Conservation (phyloP, 1,284 basidiomycete species). For the Tilletia walkeri region DNA sequence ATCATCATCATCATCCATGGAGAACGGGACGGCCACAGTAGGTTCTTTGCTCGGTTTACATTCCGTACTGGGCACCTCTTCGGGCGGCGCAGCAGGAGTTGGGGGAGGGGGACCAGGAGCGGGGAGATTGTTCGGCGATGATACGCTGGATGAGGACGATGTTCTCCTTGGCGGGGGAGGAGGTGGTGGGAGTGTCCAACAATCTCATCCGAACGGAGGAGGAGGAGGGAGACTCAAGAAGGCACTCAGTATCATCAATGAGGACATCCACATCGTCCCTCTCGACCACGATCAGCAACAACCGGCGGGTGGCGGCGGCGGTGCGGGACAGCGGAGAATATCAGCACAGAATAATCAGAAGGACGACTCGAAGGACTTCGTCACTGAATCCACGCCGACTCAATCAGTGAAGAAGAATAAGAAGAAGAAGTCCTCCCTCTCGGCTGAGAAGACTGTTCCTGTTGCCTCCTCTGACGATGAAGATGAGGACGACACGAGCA, state of each 20-base stretch:
- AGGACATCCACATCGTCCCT: not conserved
- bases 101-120: not conserved
- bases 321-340: not conserved
- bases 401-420: too few species aligned
- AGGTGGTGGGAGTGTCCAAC: not conserved
- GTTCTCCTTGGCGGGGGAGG: conserved; percentile 2
- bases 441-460: too few species aligned
- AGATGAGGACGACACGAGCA: not conserved
- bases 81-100: conserved; percentile 2
- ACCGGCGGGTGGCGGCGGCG: not conserved
- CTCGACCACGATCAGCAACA: not conserved
- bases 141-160: not conserved
- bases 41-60: conserved; percentile 10
- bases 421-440: too few species aligned
- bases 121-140: conserved; percentile 11
- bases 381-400: too few species aligned
- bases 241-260: conserved; percentile 21
- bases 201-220: not conserved
- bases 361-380: too few species aligned
- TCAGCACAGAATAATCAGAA: not conserved
- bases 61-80: not conserved
- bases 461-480: not conserved
- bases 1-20: not conserved
- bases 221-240: conserved; percentile 17
- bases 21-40: conserved; percentile 5